These are phyloP conservation scores for Claviceps maximensis DNA, from an alignment of 2,329 filamentous ascomycete species.

Conservation along the genomic window DNA sequence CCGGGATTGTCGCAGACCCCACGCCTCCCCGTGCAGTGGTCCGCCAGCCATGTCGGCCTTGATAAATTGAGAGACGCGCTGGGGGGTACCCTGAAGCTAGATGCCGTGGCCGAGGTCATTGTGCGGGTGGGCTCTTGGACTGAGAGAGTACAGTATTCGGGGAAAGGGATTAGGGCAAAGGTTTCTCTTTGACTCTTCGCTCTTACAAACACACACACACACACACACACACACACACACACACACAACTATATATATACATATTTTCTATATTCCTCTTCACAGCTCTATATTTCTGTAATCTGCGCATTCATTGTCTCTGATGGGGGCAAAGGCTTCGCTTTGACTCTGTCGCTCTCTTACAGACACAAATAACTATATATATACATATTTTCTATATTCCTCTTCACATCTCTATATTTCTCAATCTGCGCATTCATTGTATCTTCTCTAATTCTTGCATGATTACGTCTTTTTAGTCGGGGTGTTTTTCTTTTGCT, in stretches of 20 bases:
- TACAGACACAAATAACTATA: too few species aligned
- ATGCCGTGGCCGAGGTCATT: constrained; percentile 63
- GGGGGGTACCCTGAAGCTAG: constrained; percentile 65
- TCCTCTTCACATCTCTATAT: not conserved
- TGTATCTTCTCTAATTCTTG: too few species aligned
- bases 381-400: not conserved
- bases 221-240: too few species aligned
- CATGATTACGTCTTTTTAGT: too few species aligned
- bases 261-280: not conserved
- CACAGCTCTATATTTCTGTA: not conserved
- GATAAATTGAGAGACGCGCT: constrained; percentile 68
- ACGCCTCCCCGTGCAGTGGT: constrained; percentile 70
- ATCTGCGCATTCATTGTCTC: not conserved
- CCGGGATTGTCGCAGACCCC: constrained; percentile 64
- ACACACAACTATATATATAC: not conserved
- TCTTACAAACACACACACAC: too few species aligned
- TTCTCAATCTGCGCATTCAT: not conserved
- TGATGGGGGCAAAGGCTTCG: too few species aligned
- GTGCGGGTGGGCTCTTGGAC: constrained; percentile 64
- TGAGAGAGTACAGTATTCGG: constrained; percentile 57
- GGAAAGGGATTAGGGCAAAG: constrained; percentile 56
- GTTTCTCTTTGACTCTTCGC: constrained; percentile 21
- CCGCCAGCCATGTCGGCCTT: constrained; percentile 63
- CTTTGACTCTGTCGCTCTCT: too few species aligned
- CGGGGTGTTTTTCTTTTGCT: too few species aligned